A percentile compares a stretch with the other conserved stretches of the same genome.
phyloP scores from a whole-genome alignment of 2,329 filamentous ascomycete species.

The Dothistroma pini region DNA sequence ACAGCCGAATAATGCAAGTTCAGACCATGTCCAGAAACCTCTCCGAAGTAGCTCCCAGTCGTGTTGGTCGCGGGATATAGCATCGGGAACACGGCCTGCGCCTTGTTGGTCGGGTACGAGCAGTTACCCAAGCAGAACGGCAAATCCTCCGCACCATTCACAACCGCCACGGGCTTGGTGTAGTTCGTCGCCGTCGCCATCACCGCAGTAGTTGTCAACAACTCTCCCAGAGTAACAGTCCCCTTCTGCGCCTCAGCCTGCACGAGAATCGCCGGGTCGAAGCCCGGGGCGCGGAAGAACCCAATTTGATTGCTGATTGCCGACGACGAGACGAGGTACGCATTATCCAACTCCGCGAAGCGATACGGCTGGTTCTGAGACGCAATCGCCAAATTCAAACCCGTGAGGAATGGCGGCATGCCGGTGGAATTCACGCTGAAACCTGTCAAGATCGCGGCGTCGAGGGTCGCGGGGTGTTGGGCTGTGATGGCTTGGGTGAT shows the following conservation, averaged over 20 bases:
- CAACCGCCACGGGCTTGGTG: constrained; percentile 30
- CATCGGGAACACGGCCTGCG: constrained; percentile 18
- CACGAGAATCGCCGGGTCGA: constrained; percentile 28
- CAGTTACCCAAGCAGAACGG: constrained; percentile 35
- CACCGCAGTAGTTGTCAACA: constrained; percentile 26
- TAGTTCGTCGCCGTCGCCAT: constrained; percentile 20
- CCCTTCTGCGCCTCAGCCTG: constrained; percentile 30
- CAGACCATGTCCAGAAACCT: constrained; percentile 30
- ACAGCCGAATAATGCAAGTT: constrained; percentile 34
- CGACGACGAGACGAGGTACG: constrained; percentile 29
- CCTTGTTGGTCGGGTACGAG: constrained; percentile 26
- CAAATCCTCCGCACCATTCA: constrained; percentile 31
- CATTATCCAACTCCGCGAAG: constrained; percentile 29
- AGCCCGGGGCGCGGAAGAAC: constrained; percentile 33
- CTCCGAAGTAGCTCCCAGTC: constrained; percentile 26
- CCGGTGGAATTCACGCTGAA: constrained; percentile 30
- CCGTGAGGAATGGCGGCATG: constrained; percentile 24
- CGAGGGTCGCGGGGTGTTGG: constrained; percentile 34
- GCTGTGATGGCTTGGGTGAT: constrained; percentile 35
- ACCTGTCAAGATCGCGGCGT: constrained; percentile 40
- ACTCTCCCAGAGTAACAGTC: constrained; percentile 32
- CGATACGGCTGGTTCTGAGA: constrained; percentile 27
- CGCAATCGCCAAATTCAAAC: constrained; percentile 32
- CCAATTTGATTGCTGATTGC: constrained; percentile 29
- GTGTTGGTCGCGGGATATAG: constrained; percentile 23